Evolutionary conservation across 2,329 filamentous ascomycete species (phyloP).

Genomic region (Aureobasidium uvarum): DNA sequence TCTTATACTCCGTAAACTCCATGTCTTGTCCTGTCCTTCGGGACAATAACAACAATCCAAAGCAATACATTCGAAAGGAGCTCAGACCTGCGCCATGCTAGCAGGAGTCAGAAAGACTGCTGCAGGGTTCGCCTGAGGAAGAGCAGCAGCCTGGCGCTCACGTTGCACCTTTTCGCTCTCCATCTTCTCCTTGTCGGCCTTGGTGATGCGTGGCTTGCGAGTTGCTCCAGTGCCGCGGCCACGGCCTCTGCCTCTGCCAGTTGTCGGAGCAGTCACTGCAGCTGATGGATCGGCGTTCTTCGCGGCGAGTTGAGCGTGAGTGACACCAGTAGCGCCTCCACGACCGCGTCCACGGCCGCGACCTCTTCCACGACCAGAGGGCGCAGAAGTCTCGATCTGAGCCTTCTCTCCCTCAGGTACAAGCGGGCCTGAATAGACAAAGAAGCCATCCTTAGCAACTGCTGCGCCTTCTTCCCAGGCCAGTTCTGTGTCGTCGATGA

Average conservation of each 20-base stretch:
- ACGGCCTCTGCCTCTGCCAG: slow-evolving; percentile 53
- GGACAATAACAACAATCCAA: not conserved
- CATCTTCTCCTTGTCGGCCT: slow-evolving; percentile 76
- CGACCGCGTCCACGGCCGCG: slow-evolving; percentile 63
- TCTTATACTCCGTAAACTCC: slow-evolving; percentile 4
- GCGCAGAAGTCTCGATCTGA: slow-evolving; percentile 52
- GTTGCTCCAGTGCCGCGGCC: slow-evolving; percentile 71
- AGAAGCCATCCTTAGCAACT: slow-evolving; percentile 93
- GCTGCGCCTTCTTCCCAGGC: slow-evolving; percentile 95
- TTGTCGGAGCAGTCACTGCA: slow-evolving; percentile 31
- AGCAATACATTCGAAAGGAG: not conserved
- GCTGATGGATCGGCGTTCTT: slow-evolving; percentile 31
- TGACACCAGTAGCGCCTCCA: slow-evolving; percentile 42
- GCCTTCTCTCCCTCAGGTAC: slow-evolving; percentile 82
- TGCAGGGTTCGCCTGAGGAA: not conserved
- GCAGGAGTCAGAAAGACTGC: slow-evolving; percentile 21
- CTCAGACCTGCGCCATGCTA: slow-evolving; percentile 3
- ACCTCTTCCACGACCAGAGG: slow-evolving; percentile 40
- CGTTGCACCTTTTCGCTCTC: slow-evolving; percentile 78
- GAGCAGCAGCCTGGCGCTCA: slow-evolving; percentile 51
- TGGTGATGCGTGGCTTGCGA: slow-evolving; percentile 81
- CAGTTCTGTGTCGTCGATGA: slow-evolving; percentile 87
- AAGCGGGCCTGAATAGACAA: slow-evolving; percentile 92
- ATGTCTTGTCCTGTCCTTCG: not conserved
- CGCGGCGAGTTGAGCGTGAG: slow-evolving; percentile 34